Evolutionary conservation across 192 early-diverging fungal genomes (phyloP), one percentile per base, ranked within the genome.

Genomic region (Entophlyctis helioformis): DNA sequence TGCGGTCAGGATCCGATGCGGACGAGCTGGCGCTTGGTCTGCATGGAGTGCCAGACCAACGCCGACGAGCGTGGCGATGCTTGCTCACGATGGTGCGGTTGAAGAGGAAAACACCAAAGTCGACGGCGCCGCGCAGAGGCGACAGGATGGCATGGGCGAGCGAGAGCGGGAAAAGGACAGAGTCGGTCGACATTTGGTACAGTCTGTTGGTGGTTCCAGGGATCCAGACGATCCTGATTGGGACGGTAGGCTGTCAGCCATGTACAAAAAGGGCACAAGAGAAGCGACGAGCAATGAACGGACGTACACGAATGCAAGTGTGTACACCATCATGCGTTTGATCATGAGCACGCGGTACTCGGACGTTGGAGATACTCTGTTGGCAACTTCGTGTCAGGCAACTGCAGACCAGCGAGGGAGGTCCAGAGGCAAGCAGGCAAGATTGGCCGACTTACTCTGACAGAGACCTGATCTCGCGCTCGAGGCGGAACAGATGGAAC

Each of bases 161-260:
- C 19, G 45, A 40, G n/a, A 57, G 35, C n/a, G 21, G n/a, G 23
- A 41, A 57, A 10, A 40, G 21, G 12, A 47, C 11, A 23, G 16
- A 7, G 38, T 47, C 55, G 6, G 28, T 16, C 2, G 42, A 27
- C 36, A 57, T 23, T 10, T 22, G 15, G 27, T 37, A 26, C 24
- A 57, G 32, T 15, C 55, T 34, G 55, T 57, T 57, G 40, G 50
- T 6, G 25, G 41, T 42, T 12, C 47, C 50, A 11, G 55, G 55
- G 1, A 41, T 50, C 55, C 55, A 57, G n/a, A n/a, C n/a, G n/a
- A n/a, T n/a, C n/a, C n/a, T n/a, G n/a, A n/a, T n/a, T n/a, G n/a
- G n/a, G n/a, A n/a, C n/a, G n/a, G n/a, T n/a, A n/a, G n/a, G n/a
- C n/a, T n/a, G n/a, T n/a, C n/a, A n/a, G n/a, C n/a, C n/a, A n/a